Evolutionary conservation across 2,329 filamentous ascomycete genomes (phyloP).

Genomic region (Aspergillus chevalieri): DNA sequence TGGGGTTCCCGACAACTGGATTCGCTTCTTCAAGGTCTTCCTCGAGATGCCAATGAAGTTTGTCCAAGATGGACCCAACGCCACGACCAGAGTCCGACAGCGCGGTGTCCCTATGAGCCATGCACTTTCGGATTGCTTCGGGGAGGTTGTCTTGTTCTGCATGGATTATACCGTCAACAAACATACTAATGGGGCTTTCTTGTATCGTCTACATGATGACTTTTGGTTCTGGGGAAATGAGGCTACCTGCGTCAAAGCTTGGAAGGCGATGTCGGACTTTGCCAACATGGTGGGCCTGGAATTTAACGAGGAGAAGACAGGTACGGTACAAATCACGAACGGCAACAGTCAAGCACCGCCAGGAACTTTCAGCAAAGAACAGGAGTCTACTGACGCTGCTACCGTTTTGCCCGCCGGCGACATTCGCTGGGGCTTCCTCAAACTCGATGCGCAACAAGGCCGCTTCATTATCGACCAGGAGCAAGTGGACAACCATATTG

Average conservation of each 20-base stretch:
- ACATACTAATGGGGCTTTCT: conserved; percentile 46
- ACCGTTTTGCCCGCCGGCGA: conserved; percentile 45
- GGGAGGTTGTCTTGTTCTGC: conserved; percentile 57
- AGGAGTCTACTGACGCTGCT: conserved; percentile 5
- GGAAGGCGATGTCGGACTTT: conserved; percentile 54
- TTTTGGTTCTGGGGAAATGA: conserved; percentile 62
- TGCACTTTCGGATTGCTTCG: conserved; percentile 53
- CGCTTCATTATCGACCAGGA: conserved; percentile 55
- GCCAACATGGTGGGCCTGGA: conserved; percentile 50
- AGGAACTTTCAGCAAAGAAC: not conserved
- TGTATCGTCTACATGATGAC: conserved; percentile 60
- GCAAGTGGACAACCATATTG: conserved; percentile 55
- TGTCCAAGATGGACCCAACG: conserved; percentile 45
- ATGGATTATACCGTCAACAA: conserved; percentile 61
- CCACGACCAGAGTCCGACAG: conserved; percentile 41
- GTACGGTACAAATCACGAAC: conserved; percentile 40
- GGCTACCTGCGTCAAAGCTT: conserved; percentile 49
- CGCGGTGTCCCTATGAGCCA: conserved; percentile 58
- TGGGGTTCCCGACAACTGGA: conserved; percentile 51
- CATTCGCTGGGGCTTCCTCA: conserved; percentile 56
- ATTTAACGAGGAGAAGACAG: conserved; percentile 55
- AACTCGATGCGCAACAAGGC: conserved; percentile 47
- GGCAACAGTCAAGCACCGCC: not conserved
- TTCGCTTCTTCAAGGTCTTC: conserved; percentile 55
- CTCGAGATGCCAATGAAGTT: conserved; percentile 57